phyloP scores from a whole-genome alignment of 208 protist species.

The Leishmania gerbilli region DNA sequence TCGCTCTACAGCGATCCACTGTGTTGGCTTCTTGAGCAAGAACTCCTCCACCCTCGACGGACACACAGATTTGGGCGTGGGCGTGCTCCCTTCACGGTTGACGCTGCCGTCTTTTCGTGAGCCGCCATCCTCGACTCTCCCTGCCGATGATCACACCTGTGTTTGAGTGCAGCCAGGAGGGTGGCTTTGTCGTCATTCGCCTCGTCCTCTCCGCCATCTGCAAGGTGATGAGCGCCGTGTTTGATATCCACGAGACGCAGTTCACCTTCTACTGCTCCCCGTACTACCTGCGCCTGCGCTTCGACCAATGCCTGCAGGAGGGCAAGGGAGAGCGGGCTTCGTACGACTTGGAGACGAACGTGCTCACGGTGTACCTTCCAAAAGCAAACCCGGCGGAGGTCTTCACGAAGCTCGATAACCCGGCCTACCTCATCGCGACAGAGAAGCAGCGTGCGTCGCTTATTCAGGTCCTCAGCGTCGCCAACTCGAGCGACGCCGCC shows the following conservation, averaged over 20 bases:
- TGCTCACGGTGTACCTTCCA: slow-evolving; percentile 79
- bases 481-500: neutral
- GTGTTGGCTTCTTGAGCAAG: neutral
- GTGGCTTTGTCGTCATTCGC: slow-evolving; percentile 76
- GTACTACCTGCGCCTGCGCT: slow-evolving; percentile 90
- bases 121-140: slow-evolving; percentile 36
- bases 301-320: slow-evolving; percentile 78
- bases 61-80: neutral
- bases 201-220: slow-evolving; percentile 78
- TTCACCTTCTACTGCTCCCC: slow-evolving; percentile 91
- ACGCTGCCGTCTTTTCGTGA: neutral
- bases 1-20: neutral
- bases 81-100: neutral
- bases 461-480: slow-evolving; percentile 40
- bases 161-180: slow-evolving; percentile 83
- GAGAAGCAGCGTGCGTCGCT: slow-evolving; percentile 68
- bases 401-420: slow-evolving; percentile 88
- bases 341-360: slow-evolving; percentile 78
- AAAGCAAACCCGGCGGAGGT: slow-evolving; percentile 68
- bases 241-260: slow-evolving; percentile 76
- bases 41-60: neutral
- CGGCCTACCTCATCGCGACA: slow-evolving; percentile 84
- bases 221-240: slow-evolving; percentile 79
- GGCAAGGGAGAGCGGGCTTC: slow-evolving; percentile 71
- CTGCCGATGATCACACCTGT: slow-evolving; percentile 63